These are phyloP conservation scores for Triglochin maritima DNA, from an alignment of 106 monocot genomes.

Conservation along the genomic window DNA sequence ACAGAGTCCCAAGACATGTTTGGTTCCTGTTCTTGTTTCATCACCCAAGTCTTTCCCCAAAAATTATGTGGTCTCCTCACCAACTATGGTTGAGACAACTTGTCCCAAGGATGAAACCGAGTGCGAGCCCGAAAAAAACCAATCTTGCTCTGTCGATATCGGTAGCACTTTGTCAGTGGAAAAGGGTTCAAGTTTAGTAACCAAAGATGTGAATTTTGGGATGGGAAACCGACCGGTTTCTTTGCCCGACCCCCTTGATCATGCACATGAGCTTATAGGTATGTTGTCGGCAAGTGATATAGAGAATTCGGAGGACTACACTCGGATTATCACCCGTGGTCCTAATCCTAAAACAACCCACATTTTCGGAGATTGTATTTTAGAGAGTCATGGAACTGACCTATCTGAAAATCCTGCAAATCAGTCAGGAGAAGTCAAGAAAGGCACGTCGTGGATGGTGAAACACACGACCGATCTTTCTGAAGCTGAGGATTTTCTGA, in stretches of 20 bases:
- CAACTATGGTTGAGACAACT: not conserved
- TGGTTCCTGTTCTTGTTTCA: not conserved
- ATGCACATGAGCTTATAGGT: conserved; percentile 10
- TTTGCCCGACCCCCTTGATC: conserved; percentile 11
- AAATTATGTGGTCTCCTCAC: conserved; percentile 6
- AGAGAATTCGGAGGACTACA: conserved; percentile 80
- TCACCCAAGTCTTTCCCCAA: conserved; percentile 14
- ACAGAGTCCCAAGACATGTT: not conserved
- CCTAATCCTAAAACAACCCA: conserved; percentile 79
- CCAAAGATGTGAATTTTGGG: not conserved
- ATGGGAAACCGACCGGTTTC: not conserved
- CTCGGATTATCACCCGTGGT: conserved; percentile 66
- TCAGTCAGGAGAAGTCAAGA: not conserved
- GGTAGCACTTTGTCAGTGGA: conserved; percentile 1
- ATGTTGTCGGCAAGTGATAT: conserved; percentile 44
- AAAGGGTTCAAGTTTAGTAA: not conserved
- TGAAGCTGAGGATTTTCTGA: conserved; percentile 35
- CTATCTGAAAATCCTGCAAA: conserved; percentile 5
- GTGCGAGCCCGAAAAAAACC: not conserved
- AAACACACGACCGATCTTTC: conserved; percentile 6
- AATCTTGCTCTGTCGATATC: conserved; percentile 31
- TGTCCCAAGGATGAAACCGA: too few species aligned
- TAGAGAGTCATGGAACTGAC: conserved; percentile 25
- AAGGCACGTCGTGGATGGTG: conserved; percentile 9
- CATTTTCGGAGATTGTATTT: conserved; percentile 67